A percentile compares a stretch with the other conserved stretches of the same genome.
Evolutionary conservation across 441 rosid species (phyloP).

Genomic region (Euphorbia schlechtendalii): DNA sequence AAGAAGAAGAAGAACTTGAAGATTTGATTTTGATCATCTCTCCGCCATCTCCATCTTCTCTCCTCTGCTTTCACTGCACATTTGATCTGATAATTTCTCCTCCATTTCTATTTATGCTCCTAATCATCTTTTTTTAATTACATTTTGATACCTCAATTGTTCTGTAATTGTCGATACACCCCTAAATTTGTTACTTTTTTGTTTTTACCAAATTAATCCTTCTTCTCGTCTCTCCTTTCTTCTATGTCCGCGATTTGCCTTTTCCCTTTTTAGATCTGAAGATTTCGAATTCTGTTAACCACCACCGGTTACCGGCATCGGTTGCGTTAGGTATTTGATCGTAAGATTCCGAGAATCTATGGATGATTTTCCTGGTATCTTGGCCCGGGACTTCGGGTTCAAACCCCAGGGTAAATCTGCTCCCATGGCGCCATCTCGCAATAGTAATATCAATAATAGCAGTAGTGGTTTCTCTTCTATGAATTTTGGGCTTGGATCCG

Average conservation of each 20-base stretch:
- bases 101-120: background rate
- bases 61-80: background rate
- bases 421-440: constrained; percentile 63
- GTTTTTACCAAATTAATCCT: background rate
- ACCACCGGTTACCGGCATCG: constrained; percentile 7
- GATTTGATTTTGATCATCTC: constrained; percentile 15
- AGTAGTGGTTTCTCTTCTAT: constrained; percentile 21
- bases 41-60: constrained; percentile 12
- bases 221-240: constrained; percentile 2
- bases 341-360: constrained; percentile 23
- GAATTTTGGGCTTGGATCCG: constrained; percentile 32
- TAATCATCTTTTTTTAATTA: background rate
- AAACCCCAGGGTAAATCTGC: constrained; percentile 83
- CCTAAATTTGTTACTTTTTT: background rate
- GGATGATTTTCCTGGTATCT: constrained; percentile 69
- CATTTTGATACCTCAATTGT: background rate
- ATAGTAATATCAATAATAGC: constrained; percentile 14
- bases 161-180: constrained; percentile 1
- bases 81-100: background rate
- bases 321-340: background rate
- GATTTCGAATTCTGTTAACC: background rate
- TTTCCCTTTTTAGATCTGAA: constrained; percentile 25
- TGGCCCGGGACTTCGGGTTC: constrained; percentile 64
- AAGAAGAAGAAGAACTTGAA: background rate
- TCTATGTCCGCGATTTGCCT: constrained; percentile 5